These are phyloP conservation scores for Ophioceras dolichostomum DNA, from an alignment of 2,329 filamentous ascomycete species.

Conservation along the genomic window DNA sequence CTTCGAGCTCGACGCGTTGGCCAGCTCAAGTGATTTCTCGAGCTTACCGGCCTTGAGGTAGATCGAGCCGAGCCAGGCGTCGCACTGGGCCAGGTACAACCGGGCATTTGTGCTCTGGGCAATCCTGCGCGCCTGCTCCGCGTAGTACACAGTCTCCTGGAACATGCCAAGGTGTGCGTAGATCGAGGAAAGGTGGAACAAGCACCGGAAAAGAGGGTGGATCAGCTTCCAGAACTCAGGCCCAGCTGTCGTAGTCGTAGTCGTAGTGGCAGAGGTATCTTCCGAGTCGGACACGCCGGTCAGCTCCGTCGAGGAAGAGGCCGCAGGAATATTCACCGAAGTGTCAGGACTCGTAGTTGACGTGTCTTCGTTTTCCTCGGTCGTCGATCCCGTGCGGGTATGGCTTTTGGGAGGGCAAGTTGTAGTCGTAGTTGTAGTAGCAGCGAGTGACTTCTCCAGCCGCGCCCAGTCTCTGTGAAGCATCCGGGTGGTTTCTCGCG, in stretches of 20 bases:
- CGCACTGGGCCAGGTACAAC: conserved; percentile 41
- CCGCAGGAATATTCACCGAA: not conserved
- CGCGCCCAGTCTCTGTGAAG: conserved; percentile 44
- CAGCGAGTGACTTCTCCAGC: conserved; percentile 23
- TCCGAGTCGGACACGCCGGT: not conserved
- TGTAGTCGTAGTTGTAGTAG: not conserved
- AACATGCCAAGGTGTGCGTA: conserved; percentile 80
- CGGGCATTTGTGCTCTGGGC: conserved; percentile 55
- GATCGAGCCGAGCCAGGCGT: conserved; percentile 42
- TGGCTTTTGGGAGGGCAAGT: too few relatives aligned
- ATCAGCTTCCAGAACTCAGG: conserved; percentile 73
- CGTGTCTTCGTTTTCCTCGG: too few relatives aligned
- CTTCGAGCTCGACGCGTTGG: conserved; percentile 38
- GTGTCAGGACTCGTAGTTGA: not conserved
- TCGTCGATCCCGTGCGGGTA: too few relatives aligned
- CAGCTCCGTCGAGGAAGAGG: not conserved
- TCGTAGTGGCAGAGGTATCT: not conserved
- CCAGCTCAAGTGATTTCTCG: conserved; percentile 42
- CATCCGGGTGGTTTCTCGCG: conserved; percentile 43
- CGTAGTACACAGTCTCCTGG: conserved; percentile 78
- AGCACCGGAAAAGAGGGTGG: conserved; percentile 56
- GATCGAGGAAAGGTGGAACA: conserved; percentile 62
- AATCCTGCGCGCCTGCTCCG: conserved; percentile 70
- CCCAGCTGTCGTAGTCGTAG: too few relatives aligned
- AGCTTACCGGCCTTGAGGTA: conserved; percentile 45